Base-by-base conservation (phyloP, 306 rosid genomes). In the Lablab purpureus region DNA sequence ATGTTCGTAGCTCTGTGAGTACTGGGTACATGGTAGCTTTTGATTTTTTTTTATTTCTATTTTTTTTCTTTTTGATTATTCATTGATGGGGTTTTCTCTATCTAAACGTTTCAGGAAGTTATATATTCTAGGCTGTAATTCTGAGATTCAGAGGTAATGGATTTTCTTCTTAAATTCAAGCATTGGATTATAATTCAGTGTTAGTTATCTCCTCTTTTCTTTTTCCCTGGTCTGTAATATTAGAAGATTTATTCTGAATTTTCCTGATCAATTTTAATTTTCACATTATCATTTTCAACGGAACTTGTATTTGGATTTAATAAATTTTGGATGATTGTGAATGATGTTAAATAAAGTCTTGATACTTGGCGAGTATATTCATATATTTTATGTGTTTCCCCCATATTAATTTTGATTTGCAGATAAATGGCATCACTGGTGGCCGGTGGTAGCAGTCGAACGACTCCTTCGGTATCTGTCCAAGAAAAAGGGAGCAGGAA, bases 401-500 rank as follows among this genome's bases (percentile, higher is more conserved):
- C 2, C 45, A 41, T 27, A 0, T 46, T 65, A 41, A 15, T 71
- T 23, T 46, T 37, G 59, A 1, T 86, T 64, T 89, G 89, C 85
- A 92, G 98, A 84, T 73, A 72, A 91, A 93, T 95, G 97, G 90
- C 91, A 32, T 95, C 99, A 36, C 45, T 91, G 87, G 95, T 87
- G 54, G 88, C 94, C 70, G 71, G 84, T 76, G 74, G 82, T 78
- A 85, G 75, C 81, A 83, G 81, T 79, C 92, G 88, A 50, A 79
- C 83, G 37, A 75, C 91, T 83, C 84, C 93, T 54, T 85, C 91
- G n/a, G 72, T 88, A 45, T 79, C 91, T 50, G 71, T 87, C 32
- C 92, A 89, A 89, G 97, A 94, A 65, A 90, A 90, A 81, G 97
- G 92, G 51, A 92, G 95, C 78, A 85, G 96, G 83, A 95, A 92